phyloP scores from a whole-genome alignment of 306 rosid species.

The Fragaria vesca region DNA sequence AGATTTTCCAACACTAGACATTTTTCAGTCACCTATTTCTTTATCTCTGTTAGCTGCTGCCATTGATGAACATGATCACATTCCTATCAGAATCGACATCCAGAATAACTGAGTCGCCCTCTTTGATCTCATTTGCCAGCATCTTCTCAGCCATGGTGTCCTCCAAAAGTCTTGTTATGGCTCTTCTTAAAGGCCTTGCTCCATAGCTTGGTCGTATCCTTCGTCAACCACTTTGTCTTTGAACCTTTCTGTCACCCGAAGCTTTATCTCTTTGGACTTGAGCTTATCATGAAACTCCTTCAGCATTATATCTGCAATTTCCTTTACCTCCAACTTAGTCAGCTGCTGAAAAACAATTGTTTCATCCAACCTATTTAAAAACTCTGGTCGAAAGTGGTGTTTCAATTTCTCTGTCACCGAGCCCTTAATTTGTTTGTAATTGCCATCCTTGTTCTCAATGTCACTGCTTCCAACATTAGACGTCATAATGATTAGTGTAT shows the following conservation, averaged over 20 bases:
- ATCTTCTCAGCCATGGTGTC: constrained; percentile 98
- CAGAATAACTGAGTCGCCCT: constrained; percentile 82
- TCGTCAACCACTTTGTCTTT: constrained; percentile 86
- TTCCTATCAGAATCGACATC: too few relatives aligned
- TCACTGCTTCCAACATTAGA: constrained; percentile 94
- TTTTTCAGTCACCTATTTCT: too few relatives aligned
- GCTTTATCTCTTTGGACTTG: constrained; percentile 66
- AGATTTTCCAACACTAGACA: too few relatives aligned
- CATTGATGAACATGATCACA: too few relatives aligned
- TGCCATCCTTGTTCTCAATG: constrained; percentile 67
- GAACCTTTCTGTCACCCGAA: constrained; percentile 88
- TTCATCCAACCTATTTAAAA: constrained; percentile 86
- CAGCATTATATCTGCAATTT: constrained; percentile 87
- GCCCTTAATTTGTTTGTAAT: constrained; percentile 80
- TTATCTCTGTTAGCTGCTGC: too few relatives aligned
- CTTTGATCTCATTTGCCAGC: constrained; percentile 87
- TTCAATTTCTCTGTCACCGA: constrained; percentile 85
- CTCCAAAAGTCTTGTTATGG: constrained; percentile 89
- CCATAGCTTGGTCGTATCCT: constrained; percentile 91
- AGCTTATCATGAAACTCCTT: constrained; percentile 81
- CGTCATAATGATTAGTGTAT: constrained; percentile 89
- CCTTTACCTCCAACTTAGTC: constrained; percentile 83
- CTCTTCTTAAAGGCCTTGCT: constrained; percentile 91
- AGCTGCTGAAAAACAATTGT: constrained; percentile 91
- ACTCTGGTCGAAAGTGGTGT: constrained; percentile 86